Conservation (phyloP, 805 yeast genomes). For the Starmerella apicola region DNA sequence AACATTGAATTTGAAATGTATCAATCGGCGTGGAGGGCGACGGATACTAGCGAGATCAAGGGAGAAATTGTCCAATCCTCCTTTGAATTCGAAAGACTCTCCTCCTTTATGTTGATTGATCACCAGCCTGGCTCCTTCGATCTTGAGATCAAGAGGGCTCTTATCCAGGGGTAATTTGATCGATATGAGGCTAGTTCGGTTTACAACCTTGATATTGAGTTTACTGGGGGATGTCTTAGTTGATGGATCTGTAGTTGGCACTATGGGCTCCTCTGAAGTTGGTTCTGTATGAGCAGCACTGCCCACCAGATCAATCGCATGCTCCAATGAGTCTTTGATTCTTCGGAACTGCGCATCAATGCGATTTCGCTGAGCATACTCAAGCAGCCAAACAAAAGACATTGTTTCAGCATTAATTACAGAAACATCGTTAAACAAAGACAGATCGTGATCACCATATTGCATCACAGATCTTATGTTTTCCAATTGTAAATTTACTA, state of each 20-base stretch:
- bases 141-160: conserved; percentile 12
- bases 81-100: neutral
- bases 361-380: conserved; percentile 9
- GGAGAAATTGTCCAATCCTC: conserved; percentile 6
- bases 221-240: neutral
- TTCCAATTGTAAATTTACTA: conserved; percentile 11
- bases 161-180: conserved; percentile 15
- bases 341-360: conserved; percentile 11
- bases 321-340: conserved; percentile 2
- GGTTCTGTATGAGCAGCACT: neutral
- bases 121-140: conserved; percentile 1
- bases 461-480: conserved; percentile 6
- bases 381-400: conserved; percentile 19
- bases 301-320: conserved; percentile 3
- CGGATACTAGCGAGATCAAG: conserved; percentile 5
- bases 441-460: conserved; percentile 8
- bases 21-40: conserved; percentile 8
- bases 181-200: conserved; percentile 5
- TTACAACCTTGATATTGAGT: conserved; percentile 4
- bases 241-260: neutral
- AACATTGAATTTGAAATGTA: conserved; percentile 8
- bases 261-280: neutral
- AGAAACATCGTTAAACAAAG: conserved; percentile 5
- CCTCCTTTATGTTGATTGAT: neutral
- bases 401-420: conserved; percentile 15